A percentile compares a stretch with the other conserved stretches of the same genome.
phyloP scores from a whole-genome alignment of 2,329 filamentous ascomycete species.

The Pseudocercospora musae region DNA sequence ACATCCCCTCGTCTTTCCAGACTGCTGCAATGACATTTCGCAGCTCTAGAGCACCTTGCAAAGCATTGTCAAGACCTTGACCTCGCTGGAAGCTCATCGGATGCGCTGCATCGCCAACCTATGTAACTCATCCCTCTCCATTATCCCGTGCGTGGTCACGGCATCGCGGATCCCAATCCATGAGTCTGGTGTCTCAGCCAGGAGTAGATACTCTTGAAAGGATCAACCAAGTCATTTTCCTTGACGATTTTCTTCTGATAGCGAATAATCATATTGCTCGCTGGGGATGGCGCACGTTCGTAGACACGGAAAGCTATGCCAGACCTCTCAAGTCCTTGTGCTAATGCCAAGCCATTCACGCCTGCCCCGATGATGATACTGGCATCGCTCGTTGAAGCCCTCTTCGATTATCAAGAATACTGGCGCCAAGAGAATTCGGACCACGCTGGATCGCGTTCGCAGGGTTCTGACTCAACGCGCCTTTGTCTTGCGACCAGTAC shows the following conservation, averaged over 20 bases:
- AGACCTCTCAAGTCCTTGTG: background rate
- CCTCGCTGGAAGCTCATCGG: conserved; percentile 45
- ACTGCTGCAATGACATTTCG: background rate
- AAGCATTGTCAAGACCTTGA: conserved; percentile 44
- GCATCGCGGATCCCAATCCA: background rate
- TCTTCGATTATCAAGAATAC: no score
- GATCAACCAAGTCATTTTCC: background rate
- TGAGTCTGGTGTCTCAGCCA: background rate
- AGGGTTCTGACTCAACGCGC: background rate
- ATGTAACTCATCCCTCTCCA: conserved; percentile 17
- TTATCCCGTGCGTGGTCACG: background rate
- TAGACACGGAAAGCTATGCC: background rate
- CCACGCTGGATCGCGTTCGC: background rate
- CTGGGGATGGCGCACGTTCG: background rate
- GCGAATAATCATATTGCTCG: background rate
- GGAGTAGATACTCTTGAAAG: background rate
- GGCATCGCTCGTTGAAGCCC: background rate
- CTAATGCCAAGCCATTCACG: background rate
- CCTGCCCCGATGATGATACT: background rate
- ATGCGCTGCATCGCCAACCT: conserved; percentile 41
- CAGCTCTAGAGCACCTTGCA: conserved; percentile 32
- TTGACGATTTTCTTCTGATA: background rate
- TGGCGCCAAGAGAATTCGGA: background rate
- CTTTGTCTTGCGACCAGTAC: background rate
- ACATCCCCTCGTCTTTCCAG: background rate